Conservation (phyloP, 2,329 filamentous ascomycete genomes). For the Karstenula rhodostoma region DNA sequence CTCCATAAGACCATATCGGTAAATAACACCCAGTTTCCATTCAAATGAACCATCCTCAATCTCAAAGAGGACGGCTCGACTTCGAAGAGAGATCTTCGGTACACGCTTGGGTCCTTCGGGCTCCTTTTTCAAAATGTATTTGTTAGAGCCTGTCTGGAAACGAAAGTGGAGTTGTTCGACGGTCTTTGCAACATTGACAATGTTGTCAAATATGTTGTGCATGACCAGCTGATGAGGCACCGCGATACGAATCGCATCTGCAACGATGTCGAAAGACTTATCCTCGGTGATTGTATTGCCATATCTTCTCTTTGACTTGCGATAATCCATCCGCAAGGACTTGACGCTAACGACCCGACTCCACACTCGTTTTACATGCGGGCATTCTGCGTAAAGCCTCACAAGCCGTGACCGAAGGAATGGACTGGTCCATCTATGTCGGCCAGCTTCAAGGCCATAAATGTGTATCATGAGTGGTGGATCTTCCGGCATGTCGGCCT, state of each 20-base stretch:
- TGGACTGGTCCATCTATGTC: slow-evolving; percentile 86
- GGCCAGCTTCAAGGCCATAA: slow-evolving; percentile 81
- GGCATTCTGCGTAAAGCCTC: slow-evolving; percentile 87
- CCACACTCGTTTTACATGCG: slow-evolving; percentile 84
- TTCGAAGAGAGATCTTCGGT: slow-evolving; percentile 83
- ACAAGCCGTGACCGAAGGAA: slow-evolving; percentile 80
- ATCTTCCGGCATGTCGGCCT: slow-evolving; percentile 86
- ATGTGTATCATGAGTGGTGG: slow-evolving; percentile 92
- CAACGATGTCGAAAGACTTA: slow-evolving; percentile 81
- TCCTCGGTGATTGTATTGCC: slow-evolving; percentile 71
- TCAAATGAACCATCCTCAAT: slow-evolving; percentile 96
- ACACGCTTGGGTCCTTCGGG: slow-evolving; percentile 87
- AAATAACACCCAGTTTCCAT: slow-evolving; percentile 95
- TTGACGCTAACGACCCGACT: slow-evolving; percentile 86
- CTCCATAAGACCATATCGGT: slow-evolving; percentile 85
- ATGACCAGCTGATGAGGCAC: slow-evolving; percentile 92
- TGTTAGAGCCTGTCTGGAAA: slow-evolving; percentile 85
- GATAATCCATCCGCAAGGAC: slow-evolving; percentile 78
- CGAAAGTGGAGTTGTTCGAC: slow-evolving; percentile 91
- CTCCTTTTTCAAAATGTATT: slow-evolving; percentile 85
- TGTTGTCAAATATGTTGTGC: slow-evolving; percentile 91
- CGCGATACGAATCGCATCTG: slow-evolving; percentile 85
- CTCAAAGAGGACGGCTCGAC: slow-evolving; percentile 85
- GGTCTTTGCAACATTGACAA: slow-evolving; percentile 86
- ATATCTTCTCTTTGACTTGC: slow-evolving; percentile 76